phyloP scores from a whole-genome alignment of 768 basidiomycete genomes.

The Mycena capillaripes region DNA sequence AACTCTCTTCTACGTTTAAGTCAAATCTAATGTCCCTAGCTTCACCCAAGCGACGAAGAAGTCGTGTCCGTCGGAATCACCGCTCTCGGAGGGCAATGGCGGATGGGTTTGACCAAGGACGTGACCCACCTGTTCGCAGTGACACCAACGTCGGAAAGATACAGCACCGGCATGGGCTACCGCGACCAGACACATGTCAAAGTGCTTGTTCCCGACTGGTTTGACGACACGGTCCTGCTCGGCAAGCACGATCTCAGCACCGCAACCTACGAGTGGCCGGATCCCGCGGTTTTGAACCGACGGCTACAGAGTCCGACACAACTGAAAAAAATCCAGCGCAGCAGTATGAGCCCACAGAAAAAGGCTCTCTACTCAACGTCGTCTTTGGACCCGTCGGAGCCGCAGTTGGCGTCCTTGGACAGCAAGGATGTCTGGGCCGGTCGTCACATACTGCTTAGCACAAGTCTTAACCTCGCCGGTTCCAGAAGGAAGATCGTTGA shows the following conservation, averaged over 20 bases:
- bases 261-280: constrained; percentile 78
- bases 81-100: constrained; percentile 88
- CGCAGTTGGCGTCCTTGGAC: constrained; percentile 24
- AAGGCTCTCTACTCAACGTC: constrained; percentile 52
- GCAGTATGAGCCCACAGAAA: constrained; percentile 51
- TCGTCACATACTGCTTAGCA: constrained; percentile 71
- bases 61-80: constrained; percentile 80
- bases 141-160: constrained; percentile 65
- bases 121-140: constrained; percentile 90
- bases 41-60: constrained; percentile 76
- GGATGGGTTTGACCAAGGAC: constrained; percentile 81
- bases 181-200: constrained; percentile 68
- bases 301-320: constrained; percentile 39
- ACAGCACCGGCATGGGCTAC: constrained; percentile 68
- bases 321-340: constrained; percentile 46
- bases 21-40: constrained; percentile 47
- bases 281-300: constrained; percentile 65
- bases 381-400: constrained; percentile 20
- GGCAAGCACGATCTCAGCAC: constrained; percentile 66
- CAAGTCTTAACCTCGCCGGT: constrained; percentile 66
- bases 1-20: not conserved
- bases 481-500: constrained; percentile 69
- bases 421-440: constrained; percentile 68
- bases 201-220: constrained; percentile 92
- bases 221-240: constrained; percentile 82